Percentiles rank a stretch among this genome's conserved stretches.
Conservation (phyloP, 441 rosid species). For the Melastoma candidum region DNA sequence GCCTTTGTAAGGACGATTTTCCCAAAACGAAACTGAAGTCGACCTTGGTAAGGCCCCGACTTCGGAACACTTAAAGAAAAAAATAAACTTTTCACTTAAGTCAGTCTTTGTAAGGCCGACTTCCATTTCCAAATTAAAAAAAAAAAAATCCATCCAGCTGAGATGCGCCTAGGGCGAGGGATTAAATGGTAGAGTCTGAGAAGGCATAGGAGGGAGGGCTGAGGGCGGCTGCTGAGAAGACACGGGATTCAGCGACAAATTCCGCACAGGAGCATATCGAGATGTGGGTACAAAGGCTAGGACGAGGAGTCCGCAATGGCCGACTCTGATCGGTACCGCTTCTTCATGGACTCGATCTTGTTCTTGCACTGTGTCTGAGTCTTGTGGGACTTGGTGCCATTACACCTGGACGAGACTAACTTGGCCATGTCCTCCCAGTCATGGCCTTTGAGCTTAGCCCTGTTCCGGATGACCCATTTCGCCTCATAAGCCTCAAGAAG, state of each 20-base stretch:
- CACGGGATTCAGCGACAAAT: conserved; percentile 8
- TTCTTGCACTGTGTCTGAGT: conserved; percentile 98
- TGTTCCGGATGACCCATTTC: conserved; percentile 82
- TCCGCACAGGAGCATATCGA: conserved; percentile 74
- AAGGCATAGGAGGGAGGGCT: conserved; percentile 11
- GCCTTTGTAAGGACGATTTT: too few relatives aligned
- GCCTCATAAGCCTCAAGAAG: conserved; percentile 81
- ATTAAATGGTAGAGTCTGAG: neutral
- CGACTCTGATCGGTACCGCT: conserved; percentile 86
- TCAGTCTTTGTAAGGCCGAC: too few relatives aligned
- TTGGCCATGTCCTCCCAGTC: conserved; percentile 95
- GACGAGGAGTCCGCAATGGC: conserved; percentile 63
- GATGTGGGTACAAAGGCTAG: conserved; percentile 84
- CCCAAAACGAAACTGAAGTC: too few relatives aligned
- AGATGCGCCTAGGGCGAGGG: conserved; percentile 25
- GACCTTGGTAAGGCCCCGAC: too few relatives aligned
- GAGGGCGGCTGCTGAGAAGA: conserved; percentile 10
- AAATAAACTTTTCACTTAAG: too few relatives aligned
- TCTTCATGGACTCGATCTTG: conserved; percentile 98
- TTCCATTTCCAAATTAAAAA: too few relatives aligned
- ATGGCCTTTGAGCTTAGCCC: conserved; percentile 92
- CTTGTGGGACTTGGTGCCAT: conserved; percentile 55
- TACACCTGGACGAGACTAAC: conserved; percentile 57
- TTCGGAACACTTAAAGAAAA: too few relatives aligned
- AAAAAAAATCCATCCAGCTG: neutral